Evolutionary conservation across 176 grass and related monocot species (phyloP), one percentile per base, ranked within the genome.

Genomic region (Eremochloa ophiuroides): DNA sequence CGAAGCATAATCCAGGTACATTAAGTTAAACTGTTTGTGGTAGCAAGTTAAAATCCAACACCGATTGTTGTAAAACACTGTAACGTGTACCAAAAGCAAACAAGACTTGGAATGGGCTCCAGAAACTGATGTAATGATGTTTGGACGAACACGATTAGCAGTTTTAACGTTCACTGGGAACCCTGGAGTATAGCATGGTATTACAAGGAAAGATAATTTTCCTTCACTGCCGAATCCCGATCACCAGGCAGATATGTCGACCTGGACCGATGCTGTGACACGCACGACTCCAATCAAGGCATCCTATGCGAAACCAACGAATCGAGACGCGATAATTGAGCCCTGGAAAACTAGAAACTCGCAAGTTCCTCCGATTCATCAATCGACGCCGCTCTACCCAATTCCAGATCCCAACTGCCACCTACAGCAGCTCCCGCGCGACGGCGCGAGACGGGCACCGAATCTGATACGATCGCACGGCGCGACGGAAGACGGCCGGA

Each of bases 391-490:
- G 41, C 48, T 48, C 70, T 13, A 66, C 12, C 37, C 28, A 8
- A 55, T 15, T 65, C 63, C 71, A 71, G 79, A 81, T 75, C 55
- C 71, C 28, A 65, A 73, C 64, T 31, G 20, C 53, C 42, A 58
- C 50, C 7, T 1, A 55, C 63, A 50, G 22, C 27, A 13, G 16
- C 82, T 10, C 5, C 5, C 7, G 71, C 82, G 62, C 63, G 58
- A 79, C 34, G 43, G 66, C 20, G 35, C 27, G 38, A 23, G 20
- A 56, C 41, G 51, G 78, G 4, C 29, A 20, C 43, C 78, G 42
- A 89, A 85, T 81, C 87, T 85, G 71, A 23, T 15, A 63, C 35
- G 56, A 80, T 28, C 62, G 47, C 63, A 4, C 61, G 53, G 73
- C 61, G 65, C 29, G 56, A 20, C 47, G 43, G 18, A 47, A 25